Conservation (phyloP, 2,329 filamentous ascomycete species). For the Sphaerostilbella broomeana region DNA sequence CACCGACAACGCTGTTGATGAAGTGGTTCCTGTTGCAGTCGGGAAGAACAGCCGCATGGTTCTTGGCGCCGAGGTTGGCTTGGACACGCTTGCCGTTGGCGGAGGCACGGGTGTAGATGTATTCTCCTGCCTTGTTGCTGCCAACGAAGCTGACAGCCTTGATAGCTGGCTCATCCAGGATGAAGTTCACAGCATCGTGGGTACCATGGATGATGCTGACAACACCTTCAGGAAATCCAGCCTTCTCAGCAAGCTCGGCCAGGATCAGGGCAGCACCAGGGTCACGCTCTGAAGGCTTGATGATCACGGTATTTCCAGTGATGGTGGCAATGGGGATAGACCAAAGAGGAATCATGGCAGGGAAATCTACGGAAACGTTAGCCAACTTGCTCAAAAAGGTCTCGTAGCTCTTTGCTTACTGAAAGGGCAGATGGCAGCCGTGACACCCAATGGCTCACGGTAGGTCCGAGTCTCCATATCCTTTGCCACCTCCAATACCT, state of each 20-base stretch:
- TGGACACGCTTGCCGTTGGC: slow-evolving; percentile 85
- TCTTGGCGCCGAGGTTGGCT: slow-evolving; percentile 83
- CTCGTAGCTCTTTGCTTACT: slow-evolving; percentile 45
- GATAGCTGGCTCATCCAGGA: slow-evolving; percentile 76
- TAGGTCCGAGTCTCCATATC: slow-evolving; percentile 87
- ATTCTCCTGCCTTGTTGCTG: slow-evolving; percentile 81
- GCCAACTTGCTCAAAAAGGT: slow-evolving; percentile 10
- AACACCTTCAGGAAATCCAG: slow-evolving; percentile 74
- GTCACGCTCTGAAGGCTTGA: slow-evolving; percentile 83
- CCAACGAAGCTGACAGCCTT: slow-evolving; percentile 85
- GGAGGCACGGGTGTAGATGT: slow-evolving; percentile 72
- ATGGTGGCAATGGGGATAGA: slow-evolving; percentile 79
- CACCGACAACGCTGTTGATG: slow-evolving; percentile 74
- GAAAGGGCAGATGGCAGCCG: slow-evolving; percentile 80
- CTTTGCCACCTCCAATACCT: slow-evolving; percentile 78
- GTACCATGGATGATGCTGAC: slow-evolving; percentile 78
- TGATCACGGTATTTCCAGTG: slow-evolving; percentile 74
- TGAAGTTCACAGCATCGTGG: slow-evolving; percentile 76
- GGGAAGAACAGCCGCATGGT: slow-evolving; percentile 76
- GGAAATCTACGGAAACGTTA: slow-evolving; percentile 57
- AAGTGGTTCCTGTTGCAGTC: slow-evolving; percentile 90
- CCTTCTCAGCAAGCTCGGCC: slow-evolving; percentile 70
- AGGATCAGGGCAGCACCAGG: slow-evolving; percentile 81
- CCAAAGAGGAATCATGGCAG: slow-evolving; percentile 91
- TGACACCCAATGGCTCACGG: slow-evolving; percentile 72